Conservation (phyloP, 169 alveolate genomes). For the Cryptosporidium viatorum region DNA sequence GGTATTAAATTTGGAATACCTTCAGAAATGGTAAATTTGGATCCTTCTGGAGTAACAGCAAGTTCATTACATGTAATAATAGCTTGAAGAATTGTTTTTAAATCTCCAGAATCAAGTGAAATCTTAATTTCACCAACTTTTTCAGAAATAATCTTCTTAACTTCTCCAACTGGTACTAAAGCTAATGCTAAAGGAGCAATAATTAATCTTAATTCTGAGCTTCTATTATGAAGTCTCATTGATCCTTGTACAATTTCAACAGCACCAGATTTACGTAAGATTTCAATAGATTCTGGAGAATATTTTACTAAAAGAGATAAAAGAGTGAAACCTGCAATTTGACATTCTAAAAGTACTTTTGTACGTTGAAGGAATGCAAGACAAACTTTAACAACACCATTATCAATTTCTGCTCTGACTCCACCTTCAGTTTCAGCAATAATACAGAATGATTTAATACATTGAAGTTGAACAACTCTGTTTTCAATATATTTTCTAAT, state of each 20-base stretch:
- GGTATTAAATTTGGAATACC: slow-evolving; percentile 33
- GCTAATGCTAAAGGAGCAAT: slow-evolving; percentile 89
- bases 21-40: slow-evolving; percentile 77
- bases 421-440: slow-evolving; percentile 65
- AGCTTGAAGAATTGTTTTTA: slow-evolving; percentile 77
- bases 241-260: slow-evolving; percentile 81
- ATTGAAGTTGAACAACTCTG: slow-evolving; percentile 68
- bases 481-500: slow-evolving; percentile 68
- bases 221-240: slow-evolving; percentile 88
- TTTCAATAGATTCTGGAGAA: slow-evolving; percentile 63
- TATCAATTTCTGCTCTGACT: slow-evolving; percentile 49
- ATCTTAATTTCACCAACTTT: slow-evolving; percentile 82
- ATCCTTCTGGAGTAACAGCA: slow-evolving; percentile 81
- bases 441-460: slow-evolving; percentile 43
- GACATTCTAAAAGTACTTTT: slow-evolving; percentile 58
- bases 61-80: slow-evolving; percentile 79
- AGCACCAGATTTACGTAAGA: slow-evolving; percentile 64
- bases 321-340: slow-evolving; percentile 68
- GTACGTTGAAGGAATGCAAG: slow-evolving; percentile 69
- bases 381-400: slow-evolving; percentile 71
- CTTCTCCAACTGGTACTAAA: slow-evolving; percentile 90
- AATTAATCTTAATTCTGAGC: slow-evolving; percentile 84
- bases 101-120: slow-evolving; percentile 52
- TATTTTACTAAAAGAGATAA: slow-evolving; percentile 40
- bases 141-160: slow-evolving; percentile 86